A percentile compares a stretch with the other conserved stretches of the same genome.
These are phyloP conservation scores for Bipolaris victoriae DNA, from an alignment of 2,329 filamentous ascomycete species.

Conservation along the genomic window DNA sequence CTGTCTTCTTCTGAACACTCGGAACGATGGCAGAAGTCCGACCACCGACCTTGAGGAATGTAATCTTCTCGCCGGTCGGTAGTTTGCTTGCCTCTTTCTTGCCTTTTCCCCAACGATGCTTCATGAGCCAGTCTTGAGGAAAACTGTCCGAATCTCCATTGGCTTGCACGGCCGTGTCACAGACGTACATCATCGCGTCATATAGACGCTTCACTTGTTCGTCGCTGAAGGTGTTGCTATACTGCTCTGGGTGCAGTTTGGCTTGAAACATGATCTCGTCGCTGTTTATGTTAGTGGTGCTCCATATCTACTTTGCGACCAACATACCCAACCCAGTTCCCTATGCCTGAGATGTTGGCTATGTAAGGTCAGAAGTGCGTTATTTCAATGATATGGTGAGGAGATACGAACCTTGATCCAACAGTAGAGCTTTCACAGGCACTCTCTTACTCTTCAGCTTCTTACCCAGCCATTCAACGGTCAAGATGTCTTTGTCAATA, in stretches of 20 bases:
- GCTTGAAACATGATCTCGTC: constrained; percentile 94
- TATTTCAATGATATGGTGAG: background rate
- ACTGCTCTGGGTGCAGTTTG: constrained; percentile 88
- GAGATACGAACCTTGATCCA: constrained; percentile 68
- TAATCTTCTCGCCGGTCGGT: constrained; percentile 84
- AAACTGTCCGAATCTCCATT: constrained; percentile 85
- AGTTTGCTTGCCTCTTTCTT: constrained; percentile 73
- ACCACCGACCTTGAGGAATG: constrained; percentile 86
- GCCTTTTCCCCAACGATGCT: constrained; percentile 87
- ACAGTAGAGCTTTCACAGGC: constrained; percentile 84
- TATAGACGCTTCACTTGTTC: constrained; percentile 75
- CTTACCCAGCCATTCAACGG: constrained; percentile 72
- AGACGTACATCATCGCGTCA: constrained; percentile 76
- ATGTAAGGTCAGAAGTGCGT: background rate
- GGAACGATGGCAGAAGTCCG: constrained; percentile 90
- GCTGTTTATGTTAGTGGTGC: constrained; percentile 29
- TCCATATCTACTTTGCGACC: background rate
- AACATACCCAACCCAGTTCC: constrained; percentile 86
- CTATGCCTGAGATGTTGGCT: constrained; percentile 85
- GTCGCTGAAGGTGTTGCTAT: constrained; percentile 79
- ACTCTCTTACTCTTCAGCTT: constrained; percentile 79
- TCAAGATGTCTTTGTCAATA: constrained; percentile 77
- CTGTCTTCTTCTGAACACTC: constrained; percentile 82
- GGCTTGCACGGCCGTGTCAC: constrained; percentile 75
- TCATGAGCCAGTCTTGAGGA: constrained; percentile 83